Percentiles rank a stretch among this genome's conserved stretches.
phyloP scores from a whole-genome alignment of 805 yeast species.

The Saccharomycopsis oosterbeekiorum region DNA sequence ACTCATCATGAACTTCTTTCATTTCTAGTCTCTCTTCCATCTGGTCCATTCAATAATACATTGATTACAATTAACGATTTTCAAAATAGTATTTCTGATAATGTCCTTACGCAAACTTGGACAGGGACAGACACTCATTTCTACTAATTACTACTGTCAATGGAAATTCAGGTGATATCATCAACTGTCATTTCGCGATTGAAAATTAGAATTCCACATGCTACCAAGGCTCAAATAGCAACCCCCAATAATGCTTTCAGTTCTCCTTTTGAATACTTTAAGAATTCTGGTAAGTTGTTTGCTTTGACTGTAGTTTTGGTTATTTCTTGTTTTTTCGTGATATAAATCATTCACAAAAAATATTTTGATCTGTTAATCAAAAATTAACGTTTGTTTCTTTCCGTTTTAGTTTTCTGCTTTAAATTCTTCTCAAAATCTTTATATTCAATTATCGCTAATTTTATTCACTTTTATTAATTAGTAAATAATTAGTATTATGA shows the following conservation, averaged over 20 bases:
- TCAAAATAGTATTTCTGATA: not conserved
- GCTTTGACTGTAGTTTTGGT: not conserved
- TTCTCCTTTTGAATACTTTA: not conserved
- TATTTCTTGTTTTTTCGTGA: not conserved
- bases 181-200: not conserved
- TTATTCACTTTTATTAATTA: no score
- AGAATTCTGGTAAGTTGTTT: not conserved
- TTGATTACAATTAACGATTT: no score
- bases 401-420: no score
- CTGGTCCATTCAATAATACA: no score
- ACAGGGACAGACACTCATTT: not conserved
- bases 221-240: not conserved
- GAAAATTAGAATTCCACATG: not conserved
- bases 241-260: not conserved
- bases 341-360: not conserved
- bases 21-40: not conserved
- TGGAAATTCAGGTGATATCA: not conserved
- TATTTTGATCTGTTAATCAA: not conserved
- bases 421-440: no score
- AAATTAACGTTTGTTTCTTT: no score
- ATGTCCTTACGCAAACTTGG: not conserved
- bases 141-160: no score
- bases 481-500: no score
- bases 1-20: not conserved
- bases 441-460: no score